phyloP scores from a whole-genome alignment of 208 protist genomes.

The Kentomonas sorsogonicus region DNA sequence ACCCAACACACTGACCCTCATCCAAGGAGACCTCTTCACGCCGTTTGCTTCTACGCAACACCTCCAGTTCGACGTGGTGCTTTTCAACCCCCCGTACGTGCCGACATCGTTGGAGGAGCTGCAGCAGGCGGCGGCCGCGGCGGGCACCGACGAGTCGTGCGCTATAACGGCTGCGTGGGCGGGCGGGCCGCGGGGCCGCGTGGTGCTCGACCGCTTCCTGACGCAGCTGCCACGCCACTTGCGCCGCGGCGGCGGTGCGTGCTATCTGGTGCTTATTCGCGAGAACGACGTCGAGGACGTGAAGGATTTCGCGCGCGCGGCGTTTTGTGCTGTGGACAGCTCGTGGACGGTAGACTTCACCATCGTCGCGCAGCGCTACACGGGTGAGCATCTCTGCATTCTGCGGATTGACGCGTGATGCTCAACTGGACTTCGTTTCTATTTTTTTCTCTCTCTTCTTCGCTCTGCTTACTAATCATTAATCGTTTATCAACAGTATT shows the following conservation, averaged over 20 bases:
- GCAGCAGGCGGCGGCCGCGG: conserved; percentile 31
- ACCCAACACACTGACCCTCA: conserved; percentile 11
- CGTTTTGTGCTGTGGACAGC: conserved; percentile 20
- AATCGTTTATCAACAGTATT: too few relatives aligned
- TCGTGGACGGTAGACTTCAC: conserved; percentile 20
- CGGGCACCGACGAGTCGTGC: too few relatives aligned
- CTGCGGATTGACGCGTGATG: conserved; percentile 34
- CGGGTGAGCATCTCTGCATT: conserved; percentile 74
- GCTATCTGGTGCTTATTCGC: conserved; percentile 74
- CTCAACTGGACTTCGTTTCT: neutral
- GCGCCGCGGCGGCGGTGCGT: conserved; percentile 24
- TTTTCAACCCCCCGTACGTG: conserved; percentile 90
- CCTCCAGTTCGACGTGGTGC: conserved; percentile 54
- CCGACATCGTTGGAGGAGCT: conserved; percentile 80
- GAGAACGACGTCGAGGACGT: conserved; percentile 79
- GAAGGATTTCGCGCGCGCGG: conserved; percentile 19
- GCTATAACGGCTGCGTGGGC: conserved; percentile 86
- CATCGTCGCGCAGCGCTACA: conserved; percentile 65
- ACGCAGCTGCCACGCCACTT: conserved; percentile 44
- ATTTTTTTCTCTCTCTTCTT: neutral
- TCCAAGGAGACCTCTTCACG: conserved; percentile 22
- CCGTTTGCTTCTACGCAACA: neutral
- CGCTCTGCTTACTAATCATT: too few relatives aligned
- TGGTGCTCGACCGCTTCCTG: conserved; percentile 82
- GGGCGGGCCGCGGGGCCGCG: conserved; percentile 70